Conservation (phyloP, 192 early-diverging fungal species). For the Gigaspora rosea region DNA sequence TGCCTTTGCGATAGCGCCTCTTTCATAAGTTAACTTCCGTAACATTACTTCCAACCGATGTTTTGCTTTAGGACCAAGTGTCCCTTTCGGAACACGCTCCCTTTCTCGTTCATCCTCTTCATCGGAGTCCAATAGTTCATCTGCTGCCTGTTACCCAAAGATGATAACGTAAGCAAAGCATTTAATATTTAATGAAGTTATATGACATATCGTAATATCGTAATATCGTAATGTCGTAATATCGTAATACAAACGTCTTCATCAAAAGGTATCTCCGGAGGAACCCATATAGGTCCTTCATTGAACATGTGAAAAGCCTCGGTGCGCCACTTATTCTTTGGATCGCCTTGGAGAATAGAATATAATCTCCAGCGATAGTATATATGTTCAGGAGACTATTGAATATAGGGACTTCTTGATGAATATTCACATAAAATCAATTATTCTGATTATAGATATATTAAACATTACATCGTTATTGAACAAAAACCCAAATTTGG, state of each 20-base stretch:
- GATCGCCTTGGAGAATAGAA: constrained; percentile 85
- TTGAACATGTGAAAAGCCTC: constrained; percentile 89
- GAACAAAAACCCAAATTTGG: constrained; percentile 71
- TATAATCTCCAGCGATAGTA: constrained; percentile 94
- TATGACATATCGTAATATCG: constrained; percentile 10
- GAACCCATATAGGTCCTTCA: constrained; percentile 79
- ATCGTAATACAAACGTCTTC: constrained; percentile 54
- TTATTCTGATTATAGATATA: background rate
- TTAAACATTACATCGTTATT: constrained; percentile 60
- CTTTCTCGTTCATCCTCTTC: constrained; percentile 55
- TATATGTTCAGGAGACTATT: constrained; percentile 69
- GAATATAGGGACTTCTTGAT: background rate
- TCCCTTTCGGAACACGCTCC: constrained; percentile 49
- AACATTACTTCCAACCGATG: constrained; percentile 51
- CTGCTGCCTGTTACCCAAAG: constrained; percentile 33
- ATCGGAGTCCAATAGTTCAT: constrained; percentile 44
- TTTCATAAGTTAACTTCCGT: constrained; percentile 45
- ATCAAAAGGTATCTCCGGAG: constrained; percentile 73
- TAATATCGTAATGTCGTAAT: background rate
- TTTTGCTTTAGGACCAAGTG: constrained; percentile 49
- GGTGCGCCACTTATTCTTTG: constrained; percentile 66
- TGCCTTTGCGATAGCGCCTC: constrained; percentile 66
- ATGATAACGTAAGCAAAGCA: constrained; percentile 11
- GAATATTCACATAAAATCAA: background rate
- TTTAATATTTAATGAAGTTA: constrained; percentile 31